phyloP scores from a whole-genome alignment of 1,284 basidiomycete genomes.

The Irpex sp. region DNA sequence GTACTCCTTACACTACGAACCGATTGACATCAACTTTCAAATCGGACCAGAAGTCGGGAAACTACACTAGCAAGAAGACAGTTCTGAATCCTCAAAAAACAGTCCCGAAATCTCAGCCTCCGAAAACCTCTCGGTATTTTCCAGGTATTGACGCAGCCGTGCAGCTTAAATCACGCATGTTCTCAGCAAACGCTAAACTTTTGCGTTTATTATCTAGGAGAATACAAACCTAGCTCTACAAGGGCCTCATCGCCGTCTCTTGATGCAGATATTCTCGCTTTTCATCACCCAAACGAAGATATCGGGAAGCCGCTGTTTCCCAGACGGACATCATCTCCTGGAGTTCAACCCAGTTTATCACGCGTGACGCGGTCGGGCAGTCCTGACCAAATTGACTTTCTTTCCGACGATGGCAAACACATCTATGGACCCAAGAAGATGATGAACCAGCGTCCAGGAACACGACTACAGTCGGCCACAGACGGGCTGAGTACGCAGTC shows the following conservation, averaged over 20 bases:
- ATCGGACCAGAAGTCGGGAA: not conserved
- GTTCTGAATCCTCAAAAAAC: not conserved
- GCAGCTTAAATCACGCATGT: not conserved
- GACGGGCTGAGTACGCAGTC: not conserved
- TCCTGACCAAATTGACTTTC: not conserved
- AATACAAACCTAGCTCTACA: no score
- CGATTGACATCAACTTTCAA: no score
- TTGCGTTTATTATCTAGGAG: no score
- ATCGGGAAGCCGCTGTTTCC: not conserved
- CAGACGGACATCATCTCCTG: not conserved
- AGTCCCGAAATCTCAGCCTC: not conserved
- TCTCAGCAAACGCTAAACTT: not conserved
- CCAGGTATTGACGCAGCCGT: not conserved
- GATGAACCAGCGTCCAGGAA: not conserved
- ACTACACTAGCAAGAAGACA: not conserved
- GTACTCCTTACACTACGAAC: not conserved
- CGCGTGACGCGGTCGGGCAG: not conserved
- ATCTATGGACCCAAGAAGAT: not conserved
- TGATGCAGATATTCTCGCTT: no score
- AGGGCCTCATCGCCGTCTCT: no score
- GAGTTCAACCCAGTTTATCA: not conserved
- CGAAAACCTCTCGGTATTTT: not conserved
- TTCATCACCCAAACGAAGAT: not conserved
- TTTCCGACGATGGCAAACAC: not conserved
- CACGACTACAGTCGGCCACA: not conserved